phyloP scores from a whole-genome alignment of 192 early-diverging fungal species.

The Blastocladiella britannica region DNA sequence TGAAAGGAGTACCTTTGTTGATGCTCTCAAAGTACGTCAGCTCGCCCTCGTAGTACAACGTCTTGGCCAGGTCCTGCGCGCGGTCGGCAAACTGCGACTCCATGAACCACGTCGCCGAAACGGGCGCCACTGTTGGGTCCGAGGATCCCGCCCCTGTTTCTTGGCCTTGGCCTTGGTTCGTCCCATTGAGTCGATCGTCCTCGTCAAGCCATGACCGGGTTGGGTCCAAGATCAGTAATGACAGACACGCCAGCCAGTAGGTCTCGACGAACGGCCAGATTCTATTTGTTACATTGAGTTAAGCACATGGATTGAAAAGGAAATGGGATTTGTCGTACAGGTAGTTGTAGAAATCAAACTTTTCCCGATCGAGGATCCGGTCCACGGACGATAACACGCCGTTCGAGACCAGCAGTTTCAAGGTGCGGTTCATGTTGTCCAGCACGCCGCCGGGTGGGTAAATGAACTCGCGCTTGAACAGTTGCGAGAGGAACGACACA shows the following conservation, averaged over 20 bases:
- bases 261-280: conserved; percentile 80
- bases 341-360: conserved; percentile 57
- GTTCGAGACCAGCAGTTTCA: conserved; percentile 26
- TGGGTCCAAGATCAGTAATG: conserved; percentile 18
- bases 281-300: too few relatives aligned
- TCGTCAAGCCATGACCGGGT: too few relatives aligned
- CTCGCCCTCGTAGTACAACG: conserved; percentile 57
- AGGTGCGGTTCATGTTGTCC: conserved; percentile 35
- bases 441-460: conserved; percentile 51
- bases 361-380: not conserved
- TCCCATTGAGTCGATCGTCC: conserved; percentile 18
- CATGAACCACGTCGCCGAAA: conserved; percentile 35
- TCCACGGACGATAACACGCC: conserved; percentile 13
- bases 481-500: conserved; percentile 46
- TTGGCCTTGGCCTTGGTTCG: conserved; percentile 6
- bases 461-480: conserved; percentile 62
- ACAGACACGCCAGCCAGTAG: conserved; percentile 57
- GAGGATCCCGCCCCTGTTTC: not conserved
- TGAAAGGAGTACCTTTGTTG: conserved; percentile 26
- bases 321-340: too few relatives aligned
- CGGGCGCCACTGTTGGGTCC: not conserved
- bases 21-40: conserved; percentile 58
- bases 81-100: conserved; percentile 45
- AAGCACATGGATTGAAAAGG: too few relatives aligned
- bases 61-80: conserved; percentile 56